Conservation (phyloP, 257 asterid species). For the Lavandula angustifolia region DNA sequence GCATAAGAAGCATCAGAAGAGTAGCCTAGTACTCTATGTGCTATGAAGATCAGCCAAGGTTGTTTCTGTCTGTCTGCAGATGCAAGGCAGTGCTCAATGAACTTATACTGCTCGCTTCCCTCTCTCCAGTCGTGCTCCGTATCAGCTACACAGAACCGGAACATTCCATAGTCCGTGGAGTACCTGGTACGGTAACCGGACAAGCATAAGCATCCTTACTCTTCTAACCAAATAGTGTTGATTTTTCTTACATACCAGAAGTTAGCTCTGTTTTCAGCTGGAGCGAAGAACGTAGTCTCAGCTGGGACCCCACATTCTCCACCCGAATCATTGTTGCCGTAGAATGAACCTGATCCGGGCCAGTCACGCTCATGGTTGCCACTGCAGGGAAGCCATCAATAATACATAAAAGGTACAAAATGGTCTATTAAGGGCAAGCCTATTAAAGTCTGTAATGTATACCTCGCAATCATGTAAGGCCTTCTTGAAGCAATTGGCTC, state of each 20-base stretch:
- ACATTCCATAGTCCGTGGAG: slow-evolving; percentile 85
- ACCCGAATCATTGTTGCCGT: slow-evolving; percentile 73
- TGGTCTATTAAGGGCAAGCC: not conserved
- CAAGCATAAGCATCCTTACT: too few relatives aligned
- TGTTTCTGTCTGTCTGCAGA: slow-evolving; percentile 76
- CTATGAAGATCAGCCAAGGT: slow-evolving; percentile 84
- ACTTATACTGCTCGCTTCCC: slow-evolving; percentile 74
- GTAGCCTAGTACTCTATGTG: slow-evolving; percentile 83
- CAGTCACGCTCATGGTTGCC: slow-evolving; percentile 99
- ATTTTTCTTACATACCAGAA: slow-evolving; percentile 93
- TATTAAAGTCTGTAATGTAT: not conserved
- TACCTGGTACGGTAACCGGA: slow-evolving; percentile 48
- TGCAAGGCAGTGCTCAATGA: slow-evolving; percentile 77
- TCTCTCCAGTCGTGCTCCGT: slow-evolving; percentile 92
- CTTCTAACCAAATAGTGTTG: too few relatives aligned
- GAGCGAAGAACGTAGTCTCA: slow-evolving; percentile 77
- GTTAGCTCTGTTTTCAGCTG: slow-evolving; percentile 89
- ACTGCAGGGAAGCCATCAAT: slow-evolving; percentile 43
- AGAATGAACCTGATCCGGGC: slow-evolving; percentile 90
- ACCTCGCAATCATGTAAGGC: slow-evolving; percentile 98
- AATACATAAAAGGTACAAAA: not conserved
- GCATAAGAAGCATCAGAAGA: slow-evolving; percentile 62
- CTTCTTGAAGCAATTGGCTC: slow-evolving; percentile 85
- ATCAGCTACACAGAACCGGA: slow-evolving; percentile 83
- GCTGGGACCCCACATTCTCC: slow-evolving; percentile 96